Conservation (phyloP, 257 asterid genomes). For the Rhazya stricta region DNA sequence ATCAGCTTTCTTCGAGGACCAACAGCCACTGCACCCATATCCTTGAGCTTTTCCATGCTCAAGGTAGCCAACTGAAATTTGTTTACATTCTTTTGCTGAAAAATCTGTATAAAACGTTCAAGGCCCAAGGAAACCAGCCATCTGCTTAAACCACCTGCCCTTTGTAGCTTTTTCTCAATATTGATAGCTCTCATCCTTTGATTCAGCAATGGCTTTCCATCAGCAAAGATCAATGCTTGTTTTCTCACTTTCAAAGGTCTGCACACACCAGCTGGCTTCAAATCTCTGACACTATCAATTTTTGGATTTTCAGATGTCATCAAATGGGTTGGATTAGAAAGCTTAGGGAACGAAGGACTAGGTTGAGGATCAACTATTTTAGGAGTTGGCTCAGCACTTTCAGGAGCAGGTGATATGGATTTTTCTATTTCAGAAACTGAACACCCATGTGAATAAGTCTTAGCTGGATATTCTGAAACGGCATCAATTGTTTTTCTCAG, state of each 20-base stretch:
- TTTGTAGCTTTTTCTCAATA: slow-evolving; percentile 58
- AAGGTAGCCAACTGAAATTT: slow-evolving; percentile 75
- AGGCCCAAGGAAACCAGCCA: slow-evolving; percentile 86
- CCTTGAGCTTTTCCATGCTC: slow-evolving; percentile 79
- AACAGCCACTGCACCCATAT: slow-evolving; percentile 76
- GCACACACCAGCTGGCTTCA: slow-evolving; percentile 15
- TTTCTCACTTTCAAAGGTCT: slow-evolving; percentile 25
- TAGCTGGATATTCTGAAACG: slow-evolving; percentile 23
- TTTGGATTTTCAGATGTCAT: slow-evolving; percentile 33
- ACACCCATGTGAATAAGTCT: slow-evolving; percentile 22
- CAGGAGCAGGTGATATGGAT: slow-evolving; percentile 31
- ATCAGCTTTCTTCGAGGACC: slow-evolving; percentile 93
- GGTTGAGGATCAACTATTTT: slow-evolving; percentile 32
- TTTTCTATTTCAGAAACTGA: slow-evolving; percentile 39
- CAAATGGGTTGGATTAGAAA: slow-evolving; percentile 25
- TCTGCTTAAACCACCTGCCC: slow-evolving; percentile 80
- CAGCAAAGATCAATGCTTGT: slow-evolving; percentile 33
- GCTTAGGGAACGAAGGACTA: slow-evolving; percentile 23
- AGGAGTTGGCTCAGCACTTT: slow-evolving; percentile 25
- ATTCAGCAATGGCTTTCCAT: slow-evolving; percentile 31
- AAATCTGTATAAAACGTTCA: slow-evolving; percentile 48
- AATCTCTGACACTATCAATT: slow-evolving; percentile 21
- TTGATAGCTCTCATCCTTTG: slow-evolving; percentile 54
- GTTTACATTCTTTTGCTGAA: slow-evolving; percentile 44
- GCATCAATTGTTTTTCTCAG: slow-evolving; percentile 28